These are phyloP conservation scores for Metschnikowia noctiluminum DNA, from an alignment of 805 yeast genomes.

Conservation along the genomic window DNA sequence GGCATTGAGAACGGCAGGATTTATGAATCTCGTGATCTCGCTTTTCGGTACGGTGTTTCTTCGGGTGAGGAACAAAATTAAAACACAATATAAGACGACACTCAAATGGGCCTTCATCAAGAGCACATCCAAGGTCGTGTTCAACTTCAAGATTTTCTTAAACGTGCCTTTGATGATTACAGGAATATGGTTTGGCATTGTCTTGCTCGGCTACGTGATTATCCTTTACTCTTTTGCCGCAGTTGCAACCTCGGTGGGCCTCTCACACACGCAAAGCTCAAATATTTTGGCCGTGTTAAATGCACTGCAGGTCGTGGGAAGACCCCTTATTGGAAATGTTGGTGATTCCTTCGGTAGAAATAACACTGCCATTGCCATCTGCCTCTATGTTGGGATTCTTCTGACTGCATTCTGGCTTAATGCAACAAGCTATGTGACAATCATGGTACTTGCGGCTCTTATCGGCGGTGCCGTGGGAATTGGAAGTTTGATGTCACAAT, in stretches of 20 bases:
- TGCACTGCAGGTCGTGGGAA: conserved; percentile 46
- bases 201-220: conserved; percentile 36
- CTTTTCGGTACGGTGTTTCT: conserved; percentile 40
- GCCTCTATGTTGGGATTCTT: conserved; percentile 24
- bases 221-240: conserved; percentile 37
- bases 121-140: conserved; percentile 30
- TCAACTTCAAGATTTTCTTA: conserved; percentile 29
- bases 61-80: conserved; percentile 41
- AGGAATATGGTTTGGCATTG: conserved; percentile 35
- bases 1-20: conserved; percentile 42
- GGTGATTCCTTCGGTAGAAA: conserved; percentile 49
- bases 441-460: conserved; percentile 29
- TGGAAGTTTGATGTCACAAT: conserved; percentile 22
- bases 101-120: conserved; percentile 19
- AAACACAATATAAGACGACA: conserved; percentile 23
- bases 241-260: conserved; percentile 44
- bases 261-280: conserved; percentile 30
- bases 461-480: conserved; percentile 32
- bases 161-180: conserved; percentile 22
- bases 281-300: conserved; percentile 35
- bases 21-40: conserved; percentile 30
- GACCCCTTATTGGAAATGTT: conserved; percentile 45
- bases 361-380: conserved; percentile 28
- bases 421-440: conserved; percentile 29
- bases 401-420: conserved; percentile 39